Base-by-base conservation (phyloP, 2,329 filamentous ascomycete genomes). In the Fusarium staphyleae region DNA sequence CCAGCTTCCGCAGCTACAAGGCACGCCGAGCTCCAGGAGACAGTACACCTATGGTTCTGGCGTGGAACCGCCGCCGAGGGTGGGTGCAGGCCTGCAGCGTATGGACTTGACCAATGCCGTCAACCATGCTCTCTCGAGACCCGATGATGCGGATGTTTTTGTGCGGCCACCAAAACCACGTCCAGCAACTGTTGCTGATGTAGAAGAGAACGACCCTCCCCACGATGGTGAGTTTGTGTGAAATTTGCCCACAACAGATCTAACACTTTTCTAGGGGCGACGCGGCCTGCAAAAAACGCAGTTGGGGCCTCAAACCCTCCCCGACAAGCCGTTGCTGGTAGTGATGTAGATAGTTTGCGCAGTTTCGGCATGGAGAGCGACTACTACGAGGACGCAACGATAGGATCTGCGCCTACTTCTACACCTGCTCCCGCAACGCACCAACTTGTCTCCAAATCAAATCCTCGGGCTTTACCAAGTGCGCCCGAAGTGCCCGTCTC, bases 41-140 rank as follows among this genome's bases (percentile, higher is more conserved):
- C 72, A 75, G 53, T 75, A 75, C 49, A 68, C 72, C 1, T 76
- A 76, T 59, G 74, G 74, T 28, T 70, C 74, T 28, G 71, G 50
- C n/a, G 67, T 58, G 24, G 74, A 76, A 42, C 74, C 74, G 2
- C 58, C 60, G 14, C 67, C 68, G 29, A 57, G 66, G 53, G 41
- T 54, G 29, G 55, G 52, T 39, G 45, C 54, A 55, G 47, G 70
- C 63, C 22, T 57, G 5, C 63, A 65, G 18, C 50, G 59, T 14
- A 59, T 66, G 53, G 62, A 68, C 33, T 52, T 74, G 14, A 63
- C 62, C 44, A 66, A 55, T 37, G 73, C 71, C 7, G 68, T 74
- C 26, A 65, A 61, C 9, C 60, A 64, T 11, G 70, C 66, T 12
- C 52, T 74, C 7, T 54, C 53, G 2, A 57, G 62, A 10, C 59